These are phyloP conservation scores for Trametes pubescens DNA, from an alignment of 1,284 basidiomycete species.

Conservation along the genomic window DNA sequence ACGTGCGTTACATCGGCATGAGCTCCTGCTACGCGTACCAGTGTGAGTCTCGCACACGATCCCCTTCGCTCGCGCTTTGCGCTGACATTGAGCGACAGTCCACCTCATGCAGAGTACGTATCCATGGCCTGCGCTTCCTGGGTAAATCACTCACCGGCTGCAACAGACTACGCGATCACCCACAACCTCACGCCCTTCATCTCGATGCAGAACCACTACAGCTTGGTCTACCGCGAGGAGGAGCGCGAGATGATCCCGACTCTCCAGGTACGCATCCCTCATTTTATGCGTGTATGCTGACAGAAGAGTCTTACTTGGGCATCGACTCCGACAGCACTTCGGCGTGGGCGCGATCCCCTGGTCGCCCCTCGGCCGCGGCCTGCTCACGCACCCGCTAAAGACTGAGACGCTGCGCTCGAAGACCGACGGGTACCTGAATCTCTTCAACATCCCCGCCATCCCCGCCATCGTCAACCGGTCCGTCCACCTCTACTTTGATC, in stretches of 20 bases:
- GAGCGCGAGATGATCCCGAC: conserved; percentile 60
- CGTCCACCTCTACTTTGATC: too few relatives aligned
- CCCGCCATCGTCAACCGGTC: conserved; percentile 6
- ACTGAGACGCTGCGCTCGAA: conserved; percentile 38
- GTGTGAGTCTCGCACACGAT: conserved; percentile 40
- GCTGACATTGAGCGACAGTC: conserved; percentile 40
- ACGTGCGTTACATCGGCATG: conserved; percentile 51
- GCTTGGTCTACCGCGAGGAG: conserved; percentile 55
- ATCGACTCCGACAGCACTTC: conserved; percentile 31
- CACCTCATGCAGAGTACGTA: conserved; percentile 55
- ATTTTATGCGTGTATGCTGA: background rate
- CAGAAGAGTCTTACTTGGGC: background rate
- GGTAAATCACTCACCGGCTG: background rate
- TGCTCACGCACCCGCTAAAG: conserved; percentile 45
- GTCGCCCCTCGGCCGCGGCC: conserved; percentile 51
- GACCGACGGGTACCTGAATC: conserved; percentile 31
- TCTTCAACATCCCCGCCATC: conserved; percentile 1
- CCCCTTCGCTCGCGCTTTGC: background rate
- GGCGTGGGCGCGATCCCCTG: conserved; percentile 54
- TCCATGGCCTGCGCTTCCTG: background rate
- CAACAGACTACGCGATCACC: conserved; percentile 43
- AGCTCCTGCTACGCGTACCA: conserved; percentile 48
- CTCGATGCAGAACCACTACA: conserved; percentile 62
- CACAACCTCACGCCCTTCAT: conserved; percentile 58
- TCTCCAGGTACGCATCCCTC: conserved; percentile 34